Evolutionary conservation across 495 filamentous ascomycete species (phyloP), one percentile per base, ranked within the genome.

Genomic region (Daldinia childiae): DNA sequence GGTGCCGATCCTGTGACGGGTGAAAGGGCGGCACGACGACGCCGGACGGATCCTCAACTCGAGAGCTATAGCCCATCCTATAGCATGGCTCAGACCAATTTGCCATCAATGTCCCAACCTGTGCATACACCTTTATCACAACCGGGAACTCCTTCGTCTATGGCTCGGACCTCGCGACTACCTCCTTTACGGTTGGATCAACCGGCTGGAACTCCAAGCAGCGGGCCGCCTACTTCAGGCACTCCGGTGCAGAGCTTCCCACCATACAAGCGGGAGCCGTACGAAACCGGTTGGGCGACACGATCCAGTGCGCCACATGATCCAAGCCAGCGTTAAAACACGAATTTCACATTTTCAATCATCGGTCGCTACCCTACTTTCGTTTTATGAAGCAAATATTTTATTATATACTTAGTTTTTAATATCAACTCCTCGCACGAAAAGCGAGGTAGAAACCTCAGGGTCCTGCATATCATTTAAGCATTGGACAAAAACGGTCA

Each of bases 261-360:
- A 5, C 64, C 77, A 26, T 76, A 77, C 17, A 76, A 76, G 55
- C 74, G 75, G 29, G 72, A 78, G 24, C 65, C 77, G 3, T 79
- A 82, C 34, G 83, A 84, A 64, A 81, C 80, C 15, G 83, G 82
- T 15, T 85, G 83, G 83, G 83, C 79, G 27, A 82, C 80, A 1
- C 79, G 76, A 19, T 69, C 77, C 21, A 72, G 78, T 43, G 72
- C 74, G 12, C 73, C 74, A 6, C 58, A 75, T 9, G 79, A 81
- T 50, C 71, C 52, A 73, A 64, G 61, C 73, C 62, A 66, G 48
- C 63, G 61, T 32, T 66, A 59, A 66, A 51, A 51, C 26, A 66
- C 52, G 30, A 54, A 45, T 7, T 19, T 52, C 45, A 29, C 27
- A 15, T 58, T 60, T 29, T 50, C 54, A 58, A 12, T 38, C 62